A percentile compares a stretch with the other conserved stretches of the same genome.
phyloP scores from a whole-genome alignment of 345 rosid genomes.

The Gossypium sturtianum region DNA sequence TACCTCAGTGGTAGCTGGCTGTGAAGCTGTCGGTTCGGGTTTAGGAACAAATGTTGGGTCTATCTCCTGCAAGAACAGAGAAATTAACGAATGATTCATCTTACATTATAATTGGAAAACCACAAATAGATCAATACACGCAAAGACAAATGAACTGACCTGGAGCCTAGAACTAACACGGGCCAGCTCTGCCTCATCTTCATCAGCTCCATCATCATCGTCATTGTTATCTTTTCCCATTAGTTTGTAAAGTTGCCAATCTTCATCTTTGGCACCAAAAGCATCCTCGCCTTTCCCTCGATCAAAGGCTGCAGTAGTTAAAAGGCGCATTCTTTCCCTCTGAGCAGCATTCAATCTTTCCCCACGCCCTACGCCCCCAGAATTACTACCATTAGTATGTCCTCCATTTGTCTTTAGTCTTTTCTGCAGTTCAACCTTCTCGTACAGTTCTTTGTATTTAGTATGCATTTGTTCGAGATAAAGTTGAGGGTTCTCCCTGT shows the following conservation, averaged over 20 bases:
- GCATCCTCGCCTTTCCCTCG: slow-evolving; percentile 96
- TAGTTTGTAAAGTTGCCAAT: slow-evolving; percentile 91
- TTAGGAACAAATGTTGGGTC: slow-evolving; percentile 76
- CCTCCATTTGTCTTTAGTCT: slow-evolving; percentile 77
- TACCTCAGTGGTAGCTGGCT: slow-evolving; percentile 45
- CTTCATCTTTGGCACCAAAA: slow-evolving; percentile 89
- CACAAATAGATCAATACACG: neutral
- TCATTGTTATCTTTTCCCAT: slow-evolving; percentile 91
- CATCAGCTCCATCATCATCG: slow-evolving; percentile 64
- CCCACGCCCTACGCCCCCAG: slow-evolving; percentile 86
- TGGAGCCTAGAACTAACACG: slow-evolving; percentile 72
- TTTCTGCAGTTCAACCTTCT: slow-evolving; percentile 80
- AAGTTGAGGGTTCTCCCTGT: slow-evolving; percentile 80
- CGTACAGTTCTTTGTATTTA: slow-evolving; percentile 71
- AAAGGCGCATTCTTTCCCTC: slow-evolving; percentile 91
- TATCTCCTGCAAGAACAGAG: slow-evolving; percentile 43
- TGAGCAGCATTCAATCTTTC: slow-evolving; percentile 96
- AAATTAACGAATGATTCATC: neutral
- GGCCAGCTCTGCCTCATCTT: slow-evolving; percentile 66
- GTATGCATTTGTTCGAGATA: slow-evolving; percentile 65
- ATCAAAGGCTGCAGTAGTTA: slow-evolving; percentile 94
- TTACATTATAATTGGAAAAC: neutral
- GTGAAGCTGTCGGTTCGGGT: slow-evolving; percentile 43
- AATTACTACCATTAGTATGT: slow-evolving; percentile 60
- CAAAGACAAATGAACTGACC: slow-evolving; percentile 27